Base-by-base conservation (phyloP, 768 basidiomycete genomes). In the Boletus tylopilopsis region DNA sequence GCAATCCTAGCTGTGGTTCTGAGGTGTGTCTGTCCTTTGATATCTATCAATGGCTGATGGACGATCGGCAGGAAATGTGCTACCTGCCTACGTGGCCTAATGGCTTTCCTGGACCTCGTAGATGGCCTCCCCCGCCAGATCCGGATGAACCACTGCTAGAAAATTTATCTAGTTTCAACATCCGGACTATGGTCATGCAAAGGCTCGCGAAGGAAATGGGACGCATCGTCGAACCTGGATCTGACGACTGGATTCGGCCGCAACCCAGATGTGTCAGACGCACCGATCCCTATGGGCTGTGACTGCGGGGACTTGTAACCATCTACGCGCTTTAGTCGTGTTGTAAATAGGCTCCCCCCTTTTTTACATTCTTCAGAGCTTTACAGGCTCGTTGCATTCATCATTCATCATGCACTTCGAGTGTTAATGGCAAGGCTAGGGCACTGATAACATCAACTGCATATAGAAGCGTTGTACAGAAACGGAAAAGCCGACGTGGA, bases 1-100 rank as follows among this genome's bases (percentile, higher is more conserved):
- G 80, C 43, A 61, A 58, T 3, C 78, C 79, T 23, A 68, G 59
- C 1, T 82, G 80, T 62, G 58, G 57, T 9, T 61, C 64, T 25
- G 73, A 79, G 66, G 79, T 79, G 41, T 2, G 72, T 65, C n/a
- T 22, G 15, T 27, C 13, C 36, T 27, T 6, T 5, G 8, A 29
- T 12, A 29, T 16, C 3, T 18, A 18, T 15, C 15, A n/a, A 15
- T 18, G 25, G 25, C 11, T 49, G 2, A 47, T 21, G 16, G 16
- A n/a, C 23, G 6, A 12, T 36, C 3, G 4, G 13, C 9, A 66
- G 66, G 63, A 64, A 30, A 57, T 57, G 27, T 66, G 65, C 22
- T 65, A 60, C 24, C 40, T 67, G 16, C 60, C 64, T 40, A 67
- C 59, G 1, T 65, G 59, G 60, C 57, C 57, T 15, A 11, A 21